Evolutionary conservation across 139 green algal genomes (phyloP), one percentile per base, ranked within the genome.

Genomic region (Nannochloris sp.): DNA sequence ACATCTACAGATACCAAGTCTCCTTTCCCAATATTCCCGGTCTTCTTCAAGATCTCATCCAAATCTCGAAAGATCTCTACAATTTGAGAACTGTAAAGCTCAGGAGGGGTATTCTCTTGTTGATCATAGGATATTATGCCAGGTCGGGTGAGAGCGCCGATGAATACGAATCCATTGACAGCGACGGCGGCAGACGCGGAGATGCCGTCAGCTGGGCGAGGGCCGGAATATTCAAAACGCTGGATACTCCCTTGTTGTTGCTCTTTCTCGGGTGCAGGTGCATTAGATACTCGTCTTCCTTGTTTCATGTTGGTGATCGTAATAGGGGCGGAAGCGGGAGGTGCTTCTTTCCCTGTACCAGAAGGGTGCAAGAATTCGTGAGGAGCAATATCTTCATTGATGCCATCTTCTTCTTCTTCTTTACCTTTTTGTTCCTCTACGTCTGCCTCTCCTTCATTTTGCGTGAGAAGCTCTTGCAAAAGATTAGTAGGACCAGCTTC

Each of bases 61-160:
- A 67, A 23, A 46, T 67, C 30, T 19, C 33, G 34, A 46, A 67
- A 48, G 33, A 67, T 48, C 60, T 55, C 36, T 23, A 42, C 3
- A 25, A 34, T 51, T 19, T 51, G 42, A 19, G 19, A 19, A 19
- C 42, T 19, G 42, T 51, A 51, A 51, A 27, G 19, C 42, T 51
- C 19, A 19, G 42, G 42, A 19, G 42, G 42, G 19, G 42, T 51
- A 19, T 51, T 51, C 42, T 51, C 42, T 51, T 51, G 19, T 19
- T 51, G 42, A 19, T 51, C 42, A n/a, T n/a, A n/a, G 42, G 19
- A 51, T 19, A 51, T 19, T 19, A 27, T 51, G 42, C 14, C 46
- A 30, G 19, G 34, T 10, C 19, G 54, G 15, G 27, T 24, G 19
- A 62, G 44, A 35, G 9, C 12, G n/a, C 34, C 44, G n/a, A 62